Evolutionary conservation across 345 rosid species (phyloP).

Genomic region (Psidium guajava): DNA sequence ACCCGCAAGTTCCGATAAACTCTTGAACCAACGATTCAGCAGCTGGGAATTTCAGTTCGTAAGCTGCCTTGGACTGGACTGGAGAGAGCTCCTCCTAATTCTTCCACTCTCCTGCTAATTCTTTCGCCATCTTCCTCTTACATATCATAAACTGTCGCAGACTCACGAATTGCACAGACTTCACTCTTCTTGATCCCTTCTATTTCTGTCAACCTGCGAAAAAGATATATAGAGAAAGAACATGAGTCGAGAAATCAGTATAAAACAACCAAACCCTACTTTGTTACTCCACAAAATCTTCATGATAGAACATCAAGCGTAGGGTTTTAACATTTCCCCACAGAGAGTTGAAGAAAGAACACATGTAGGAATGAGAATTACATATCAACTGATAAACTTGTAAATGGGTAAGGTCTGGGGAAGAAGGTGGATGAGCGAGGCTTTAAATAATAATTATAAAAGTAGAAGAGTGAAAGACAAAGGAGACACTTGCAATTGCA

Average conservation of each 20-base stretch:
- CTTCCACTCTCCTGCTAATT: neutral
- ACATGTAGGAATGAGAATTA: neutral
- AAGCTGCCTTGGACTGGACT: neutral
- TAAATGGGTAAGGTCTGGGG: neutral
- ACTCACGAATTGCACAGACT: neutral
- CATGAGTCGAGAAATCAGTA: neutral
- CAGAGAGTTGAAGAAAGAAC: neutral
- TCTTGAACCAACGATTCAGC: neutral
- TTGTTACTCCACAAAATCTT: neutral
- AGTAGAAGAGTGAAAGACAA: neutral
- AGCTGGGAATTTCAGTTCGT: neutral
- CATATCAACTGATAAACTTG: neutral
- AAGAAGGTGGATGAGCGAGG: neutral
- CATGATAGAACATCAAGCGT: neutral
- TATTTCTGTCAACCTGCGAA: neutral
- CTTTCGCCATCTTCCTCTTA: neutral
- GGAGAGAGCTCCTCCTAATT: neutral
- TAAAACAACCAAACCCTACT: neutral
- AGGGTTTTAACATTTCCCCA: neutral
- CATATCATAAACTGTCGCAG: neutral
- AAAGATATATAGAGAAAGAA: neutral
- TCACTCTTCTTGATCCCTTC: neutral
- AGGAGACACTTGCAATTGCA: neutral
- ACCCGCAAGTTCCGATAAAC: neutral
- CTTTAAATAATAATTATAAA: neutral